Percentiles rank a stretch among this genome's conserved stretches.
phyloP scores from a whole-genome alignment of 345 rosid genomes.

The Boechera stricta region DNA sequence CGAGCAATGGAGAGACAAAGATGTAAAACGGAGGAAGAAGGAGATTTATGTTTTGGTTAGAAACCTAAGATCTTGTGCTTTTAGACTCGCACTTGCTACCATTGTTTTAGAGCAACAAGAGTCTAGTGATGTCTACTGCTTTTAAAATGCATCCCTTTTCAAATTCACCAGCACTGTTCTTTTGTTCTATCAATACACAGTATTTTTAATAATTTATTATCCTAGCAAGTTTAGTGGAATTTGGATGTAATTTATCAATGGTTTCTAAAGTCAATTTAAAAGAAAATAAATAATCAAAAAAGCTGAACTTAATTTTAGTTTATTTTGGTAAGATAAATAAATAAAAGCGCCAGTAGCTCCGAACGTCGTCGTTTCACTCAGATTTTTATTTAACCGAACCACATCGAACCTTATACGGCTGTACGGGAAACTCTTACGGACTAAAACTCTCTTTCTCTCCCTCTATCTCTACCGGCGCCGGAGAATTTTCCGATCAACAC shows the following conservation, averaged over 20 bases:
- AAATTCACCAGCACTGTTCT: background rate
- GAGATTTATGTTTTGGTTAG: constrained; percentile 78
- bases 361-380: constrained; percentile 15
- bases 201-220: background rate
- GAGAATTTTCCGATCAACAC: background rate
- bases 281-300: too few relatives aligned
- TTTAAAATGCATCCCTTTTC: constrained; percentile 42
- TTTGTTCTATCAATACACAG: background rate
- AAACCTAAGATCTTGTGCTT: constrained; percentile 82
- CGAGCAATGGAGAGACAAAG: constrained; percentile 69
- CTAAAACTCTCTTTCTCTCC: constrained; percentile 11
- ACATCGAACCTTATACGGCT: background rate
- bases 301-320: too few relatives aligned
- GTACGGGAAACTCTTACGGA: constrained; percentile 9
- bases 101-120: constrained; percentile 69
- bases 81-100: constrained; percentile 78
- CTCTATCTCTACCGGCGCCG: constrained; percentile 31
- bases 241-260: background rate
- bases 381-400: constrained; percentile 9
- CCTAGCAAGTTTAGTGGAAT: background rate
- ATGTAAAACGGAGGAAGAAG: constrained; percentile 57
- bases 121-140: constrained; percentile 52
- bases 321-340: background rate
- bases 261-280: too few relatives aligned
- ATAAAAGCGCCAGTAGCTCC: background rate